phyloP scores from a whole-genome alignment of 169 alveolate genomes.

The Haemoproteus tartakovskyi region DNA sequence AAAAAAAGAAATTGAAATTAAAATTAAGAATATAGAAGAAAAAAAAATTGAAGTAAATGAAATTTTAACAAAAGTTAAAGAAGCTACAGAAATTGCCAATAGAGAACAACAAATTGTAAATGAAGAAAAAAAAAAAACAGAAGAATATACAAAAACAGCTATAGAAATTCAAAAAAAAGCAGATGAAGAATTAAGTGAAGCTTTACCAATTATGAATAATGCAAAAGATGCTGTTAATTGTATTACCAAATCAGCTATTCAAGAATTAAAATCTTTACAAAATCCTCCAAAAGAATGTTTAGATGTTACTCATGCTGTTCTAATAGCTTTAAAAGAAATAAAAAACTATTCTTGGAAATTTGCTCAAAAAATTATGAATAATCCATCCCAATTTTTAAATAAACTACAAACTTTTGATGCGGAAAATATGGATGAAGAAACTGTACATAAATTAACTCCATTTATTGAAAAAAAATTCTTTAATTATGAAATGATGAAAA shows the following conservation, averaged over 20 bases:
- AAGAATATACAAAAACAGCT: constrained; percentile 86
- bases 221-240: constrained; percentile 95
- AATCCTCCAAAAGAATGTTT: constrained; percentile 93
- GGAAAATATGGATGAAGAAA: constrained; percentile 90
- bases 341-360: constrained; percentile 90
- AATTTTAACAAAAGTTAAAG: constrained; percentile 82
- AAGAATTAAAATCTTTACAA: constrained; percentile 91
- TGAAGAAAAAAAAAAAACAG: constrained; percentile 87
- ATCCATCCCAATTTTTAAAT: constrained; percentile 88
- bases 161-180: constrained; percentile 85
- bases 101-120: constrained; percentile 89
- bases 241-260: constrained; percentile 89
- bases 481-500: constrained; percentile 90
- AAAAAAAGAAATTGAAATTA: constrained; percentile 46
- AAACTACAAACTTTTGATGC: constrained; percentile 89
- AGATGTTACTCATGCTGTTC: constrained; percentile 89
- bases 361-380: constrained; percentile 91
- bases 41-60: constrained; percentile 60
- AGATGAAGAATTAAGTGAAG: constrained; percentile 90
- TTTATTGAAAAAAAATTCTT: constrained; percentile 87
- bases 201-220: constrained; percentile 93
- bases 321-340: constrained; percentile 88
- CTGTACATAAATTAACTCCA: constrained; percentile 86
- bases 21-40: constrained; percentile 40
- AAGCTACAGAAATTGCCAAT: constrained; percentile 91